A percentile compares a stretch with the other conserved stretches of the same genome.
Evolutionary conservation across 495 filamentous ascomycete genomes (phyloP).

Genomic region (Aspergillus indologenus): DNA sequence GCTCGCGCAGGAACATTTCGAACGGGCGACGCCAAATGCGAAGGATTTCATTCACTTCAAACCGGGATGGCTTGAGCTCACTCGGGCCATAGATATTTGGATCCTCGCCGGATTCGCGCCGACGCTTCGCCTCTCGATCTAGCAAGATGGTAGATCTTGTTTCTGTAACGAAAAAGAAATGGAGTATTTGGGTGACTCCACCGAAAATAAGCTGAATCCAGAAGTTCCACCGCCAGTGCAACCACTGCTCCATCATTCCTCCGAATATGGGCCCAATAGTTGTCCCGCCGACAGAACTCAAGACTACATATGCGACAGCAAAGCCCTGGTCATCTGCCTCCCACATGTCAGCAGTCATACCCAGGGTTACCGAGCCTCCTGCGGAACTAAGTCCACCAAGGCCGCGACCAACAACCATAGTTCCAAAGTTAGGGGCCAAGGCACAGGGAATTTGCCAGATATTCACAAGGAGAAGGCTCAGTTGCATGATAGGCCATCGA

Average conservation of each 20-base stretch:
- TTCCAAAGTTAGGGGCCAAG: slow-evolving; percentile 64
- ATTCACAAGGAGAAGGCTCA: slow-evolving; percentile 67
- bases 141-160: slow-evolving; percentile 66
- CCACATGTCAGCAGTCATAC: slow-evolving; percentile 81
- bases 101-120: slow-evolving; percentile 54
- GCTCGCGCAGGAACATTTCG: slow-evolving; percentile 73
- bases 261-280: slow-evolving; percentile 77
- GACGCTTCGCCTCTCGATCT: slow-evolving; percentile 62
- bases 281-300: slow-evolving; percentile 73
- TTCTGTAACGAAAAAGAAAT: slow-evolving; percentile 66
- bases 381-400: slow-evolving; percentile 71
- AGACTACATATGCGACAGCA: slow-evolving; percentile 70
- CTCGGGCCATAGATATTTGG: slow-evolving; percentile 60
- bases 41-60: slow-evolving; percentile 54
- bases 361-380: slow-evolving; percentile 76
- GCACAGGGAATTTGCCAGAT: slow-evolving; percentile 72
- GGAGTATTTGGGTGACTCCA: slow-evolving; percentile 58
- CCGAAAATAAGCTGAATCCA: slow-evolving; percentile 81
- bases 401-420: slow-evolving; percentile 61
- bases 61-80: slow-evolving; percentile 51
- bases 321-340: slow-evolving; percentile 63
- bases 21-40: slow-evolving; percentile 69
- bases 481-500: slow-evolving; percentile 70
- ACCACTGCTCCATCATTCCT: slow-evolving; percentile 65
- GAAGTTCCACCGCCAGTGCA: slow-evolving; percentile 74